Base-by-base conservation (phyloP, 2,329 filamentous ascomycete species). In the Alternaria gaisen region DNA sequence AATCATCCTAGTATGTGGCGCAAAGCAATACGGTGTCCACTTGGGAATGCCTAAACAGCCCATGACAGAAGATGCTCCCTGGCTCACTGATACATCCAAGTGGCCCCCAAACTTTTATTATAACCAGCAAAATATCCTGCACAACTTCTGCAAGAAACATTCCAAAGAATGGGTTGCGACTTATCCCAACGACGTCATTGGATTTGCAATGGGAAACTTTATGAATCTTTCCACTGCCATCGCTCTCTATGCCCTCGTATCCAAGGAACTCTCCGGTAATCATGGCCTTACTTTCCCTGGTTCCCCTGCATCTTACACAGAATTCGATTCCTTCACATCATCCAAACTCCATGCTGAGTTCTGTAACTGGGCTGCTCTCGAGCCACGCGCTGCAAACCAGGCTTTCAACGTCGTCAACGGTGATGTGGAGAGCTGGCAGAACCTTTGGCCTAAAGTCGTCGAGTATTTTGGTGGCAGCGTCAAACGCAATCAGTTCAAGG, bases 11-110 rank as follows among this genome's bases (percentile, higher is more conserved):
- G 81, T 83, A 6, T 82, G 79, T 0, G 84, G 84, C 1, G 71
- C 78, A 36, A 86, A 86, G 66, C 83, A 87, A 54, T 86, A 86
- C 65, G 83, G 83, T 24, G 82, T 86, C 3, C 84, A 86, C 61
- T 85, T 85, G 2, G 83, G 84, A 9, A 75, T 73, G 10, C 70
- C 76, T 14, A 85, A 84, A 60, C 79, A 80, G 61, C 84, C 83
- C 1, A 80, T 85, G 76, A 65, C 77, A 11, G 83, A 86, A 66
- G 72, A 77, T 14, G 82, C 84, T 56, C 79, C 80, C 1, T 81
- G 80, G 78, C 72, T 84, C 4, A 77, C 79, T 9, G 76, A 74
- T 32, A 55, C 56, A 3, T 52, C 53, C 3, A 72, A 76, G 12
- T 65, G 72, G 32, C 80, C 66, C 16, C 63, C 79, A 4, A 86